A percentile compares a stretch with the other conserved stretches of the same genome.
Evolutionary conservation across 495 filamentous ascomycete species (phyloP).

Genomic region (Xylaria grammica): DNA sequence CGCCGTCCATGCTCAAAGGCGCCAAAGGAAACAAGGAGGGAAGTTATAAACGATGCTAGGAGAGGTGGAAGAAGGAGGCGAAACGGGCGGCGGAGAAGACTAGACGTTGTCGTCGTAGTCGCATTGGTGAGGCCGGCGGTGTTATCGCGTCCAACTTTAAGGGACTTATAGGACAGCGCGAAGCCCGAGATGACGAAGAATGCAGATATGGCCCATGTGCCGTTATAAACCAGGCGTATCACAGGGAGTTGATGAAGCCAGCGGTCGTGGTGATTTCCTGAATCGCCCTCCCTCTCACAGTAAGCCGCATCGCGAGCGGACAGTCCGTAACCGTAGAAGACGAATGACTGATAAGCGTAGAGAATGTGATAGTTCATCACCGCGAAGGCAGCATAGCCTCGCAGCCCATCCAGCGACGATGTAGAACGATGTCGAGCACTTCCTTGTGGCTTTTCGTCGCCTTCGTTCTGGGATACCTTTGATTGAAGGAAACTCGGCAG

Average conservation of each 20-base stretch:
- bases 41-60: background rate
- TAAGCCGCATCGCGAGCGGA: background rate
- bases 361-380: background rate
- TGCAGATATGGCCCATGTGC: background rate
- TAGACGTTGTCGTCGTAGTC: no score
- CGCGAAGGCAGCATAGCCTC: background rate
- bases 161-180: background rate
- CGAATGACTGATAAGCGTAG: background rate
- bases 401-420: background rate
- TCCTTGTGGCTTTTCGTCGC: no score
- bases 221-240: background rate
- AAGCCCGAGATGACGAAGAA: background rate
- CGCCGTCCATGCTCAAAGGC: background rate
- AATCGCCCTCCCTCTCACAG: no score
- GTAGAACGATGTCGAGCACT: background rate
- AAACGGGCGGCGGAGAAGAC: background rate
- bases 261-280: background rate
- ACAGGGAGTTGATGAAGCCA: background rate
- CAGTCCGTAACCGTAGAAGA: background rate
- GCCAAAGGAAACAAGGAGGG: background rate
- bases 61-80: background rate
- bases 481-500: no score
- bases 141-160: background rate
- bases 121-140: no score
- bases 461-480: no score